Evolutionary conservation across 2,329 filamentous ascomycete genomes (phyloP).

Genomic region (Aspergillus sclerotialis): DNA sequence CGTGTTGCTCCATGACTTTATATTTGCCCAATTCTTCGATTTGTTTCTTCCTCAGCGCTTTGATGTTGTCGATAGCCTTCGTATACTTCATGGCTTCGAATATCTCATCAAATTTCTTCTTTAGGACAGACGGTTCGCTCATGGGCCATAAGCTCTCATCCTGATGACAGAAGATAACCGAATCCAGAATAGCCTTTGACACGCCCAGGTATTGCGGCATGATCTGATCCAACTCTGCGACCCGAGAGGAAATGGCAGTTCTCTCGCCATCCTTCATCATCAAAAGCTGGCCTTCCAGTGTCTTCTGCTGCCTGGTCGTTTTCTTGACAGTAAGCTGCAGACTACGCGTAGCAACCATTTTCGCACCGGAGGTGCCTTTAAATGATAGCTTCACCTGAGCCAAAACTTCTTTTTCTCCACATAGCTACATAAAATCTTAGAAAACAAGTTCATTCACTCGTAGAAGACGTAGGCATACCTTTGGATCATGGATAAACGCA

Average conservation of each 20-base stretch:
- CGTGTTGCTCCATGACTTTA: slow-evolving; percentile 67
- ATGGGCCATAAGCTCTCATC: slow-evolving; percentile 97
- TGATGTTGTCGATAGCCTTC: slow-evolving; percentile 94
- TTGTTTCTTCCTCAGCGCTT: slow-evolving; percentile 74
- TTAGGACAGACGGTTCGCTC: slow-evolving; percentile 76
- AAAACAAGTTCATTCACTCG: neutral
- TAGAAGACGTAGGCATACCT: slow-evolving; percentile 41
- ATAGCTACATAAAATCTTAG: slow-evolving; percentile 47
- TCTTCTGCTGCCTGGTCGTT: slow-evolving; percentile 66
- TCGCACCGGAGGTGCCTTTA: slow-evolving; percentile 66
- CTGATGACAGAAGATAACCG: slow-evolving; percentile 97
- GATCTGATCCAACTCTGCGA: slow-evolving; percentile 73
- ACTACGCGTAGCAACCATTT: slow-evolving; percentile 76
- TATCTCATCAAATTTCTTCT: slow-evolving; percentile 95
- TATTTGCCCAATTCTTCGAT: slow-evolving; percentile 66
- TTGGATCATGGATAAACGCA: slow-evolving; percentile 96
- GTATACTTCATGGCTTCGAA: slow-evolving; percentile 97
- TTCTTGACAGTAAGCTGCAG: slow-evolving; percentile 85
- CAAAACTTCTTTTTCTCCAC: slow-evolving; percentile 78
- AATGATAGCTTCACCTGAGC: slow-evolving; percentile 91
- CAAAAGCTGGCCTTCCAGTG: slow-evolving; percentile 71
- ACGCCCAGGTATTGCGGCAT: slow-evolving; percentile 85
- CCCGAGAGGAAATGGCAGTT: slow-evolving; percentile 68
- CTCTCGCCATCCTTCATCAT: slow-evolving; percentile 75
- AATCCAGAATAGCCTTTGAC: slow-evolving; percentile 80